Evolutionary conservation across 225 moss, liverwort and hornwort genomes (phyloP), one percentile per base, ranked within the genome.

Genomic region (Neckera pumila): DNA sequence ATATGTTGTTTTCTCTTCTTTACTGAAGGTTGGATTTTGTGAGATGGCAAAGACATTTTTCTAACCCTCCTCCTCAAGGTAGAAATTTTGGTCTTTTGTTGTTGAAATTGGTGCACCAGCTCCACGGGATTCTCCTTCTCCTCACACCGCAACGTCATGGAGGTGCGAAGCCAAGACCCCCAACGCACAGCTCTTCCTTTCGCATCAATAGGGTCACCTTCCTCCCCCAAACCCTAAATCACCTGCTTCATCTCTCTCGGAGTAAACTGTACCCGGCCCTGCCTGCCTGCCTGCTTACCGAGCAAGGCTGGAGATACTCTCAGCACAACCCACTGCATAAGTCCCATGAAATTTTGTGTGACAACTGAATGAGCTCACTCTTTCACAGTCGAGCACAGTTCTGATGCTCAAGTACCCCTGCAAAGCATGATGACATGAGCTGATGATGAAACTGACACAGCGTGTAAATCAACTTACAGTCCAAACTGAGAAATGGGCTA

Each of bases 101-200:
- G 5, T 71, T 1, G 1, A 42, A 40, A 42, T 15, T 8, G 9
- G 15, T 15, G 11, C 0, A 71, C 0, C 1, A 26, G 0, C 8
- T 71, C 8, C 4, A 14, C 4, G 3, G 3, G 3, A 0, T 14
- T 42, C 5, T 71, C 2, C 26, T 0, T 71, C 9, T 26, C 14
- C 3, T 42, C 1, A 4, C 1, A 0, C 4, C 0, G 1, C 0
- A 0, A 25, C 0, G 1, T 71, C 9, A 40, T 25, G 4, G 14
- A n/a, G 4, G 67, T 66, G 36, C 0, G 1, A 0, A 69, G 13
- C 7, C 1, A 38, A 13, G 38, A n/a, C 3, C 7, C 7, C 70
- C 0, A 3, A 3, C 1, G 30, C 5, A 20, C 1, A 25, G 3
- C 8, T 70, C 4, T 0, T 40, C 13, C 20, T 40, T 70, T 2